Conservation (phyloP, 2,329 filamentous ascomycete species). For the Aspergillus glaucus region DNA sequence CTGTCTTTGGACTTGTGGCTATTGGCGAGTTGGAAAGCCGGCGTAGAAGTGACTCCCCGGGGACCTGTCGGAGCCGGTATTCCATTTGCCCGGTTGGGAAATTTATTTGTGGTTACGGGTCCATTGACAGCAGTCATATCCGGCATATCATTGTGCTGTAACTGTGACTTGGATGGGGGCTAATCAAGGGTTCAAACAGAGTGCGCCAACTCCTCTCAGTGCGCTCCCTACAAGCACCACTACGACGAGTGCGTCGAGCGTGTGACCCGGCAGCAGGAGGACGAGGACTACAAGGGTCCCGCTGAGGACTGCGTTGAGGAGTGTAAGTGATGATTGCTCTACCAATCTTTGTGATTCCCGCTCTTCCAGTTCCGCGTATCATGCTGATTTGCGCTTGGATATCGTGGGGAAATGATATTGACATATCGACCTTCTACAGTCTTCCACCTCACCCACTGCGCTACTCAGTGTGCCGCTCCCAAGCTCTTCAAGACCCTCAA, state of each 20-base stretch:
- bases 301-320: constrained; percentile 98
- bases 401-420: neutral
- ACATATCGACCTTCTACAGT: constrained; percentile 49
- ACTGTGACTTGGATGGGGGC: neutral
- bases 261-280: constrained; percentile 63
- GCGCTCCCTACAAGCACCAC: constrained; percentile 89
- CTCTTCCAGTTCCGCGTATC: neutral
- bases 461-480: constrained; percentile 83
- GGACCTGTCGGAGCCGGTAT: too few relatives aligned
- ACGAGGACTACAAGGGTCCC: constrained; percentile 63
- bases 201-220: constrained; percentile 80
- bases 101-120: too few relatives aligned
- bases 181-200: constrained; percentile 49
- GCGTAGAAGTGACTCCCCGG: too few relatives aligned
- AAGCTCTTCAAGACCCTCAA: constrained; percentile 92
- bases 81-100: too few relatives aligned
- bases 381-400: too few relatives aligned
- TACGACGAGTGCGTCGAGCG: constrained; percentile 97
- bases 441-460: constrained; percentile 98
- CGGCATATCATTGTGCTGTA: too few relatives aligned
- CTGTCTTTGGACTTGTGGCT: constrained; percentile 7
- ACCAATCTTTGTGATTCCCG: neutral
- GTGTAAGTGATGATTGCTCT: constrained; percentile 60
- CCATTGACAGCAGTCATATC: too few relatives aligned
- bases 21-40: constrained; percentile 1